A percentile compares a stretch with the other conserved stretches of the same genome.
These are phyloP conservation scores for Aspergillus sclerotioniger DNA, from an alignment of 495 filamentous ascomycete genomes.

Conservation along the genomic window DNA sequence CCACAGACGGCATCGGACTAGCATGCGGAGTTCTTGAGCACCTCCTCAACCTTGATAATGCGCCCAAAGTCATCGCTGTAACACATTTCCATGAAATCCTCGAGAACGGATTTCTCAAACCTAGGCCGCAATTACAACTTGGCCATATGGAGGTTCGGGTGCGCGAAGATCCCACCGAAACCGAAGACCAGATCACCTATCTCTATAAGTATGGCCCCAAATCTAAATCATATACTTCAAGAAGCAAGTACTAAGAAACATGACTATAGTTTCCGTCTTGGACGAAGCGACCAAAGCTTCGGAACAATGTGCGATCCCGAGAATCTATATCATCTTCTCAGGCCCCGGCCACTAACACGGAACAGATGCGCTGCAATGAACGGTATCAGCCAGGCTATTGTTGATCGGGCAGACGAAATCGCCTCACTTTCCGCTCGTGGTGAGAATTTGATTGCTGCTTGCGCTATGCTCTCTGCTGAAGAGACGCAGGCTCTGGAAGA, in stretches of 20 bases:
- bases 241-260: not conserved
- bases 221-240: not conserved
- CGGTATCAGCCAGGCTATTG: slow-evolving; percentile 68
- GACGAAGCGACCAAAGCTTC: slow-evolving; percentile 77
- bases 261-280: slow-evolving; percentile 50
- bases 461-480: slow-evolving; percentile 57
- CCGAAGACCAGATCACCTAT: slow-evolving; percentile 79
- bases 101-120: slow-evolving; percentile 63
- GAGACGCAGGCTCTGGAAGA: slow-evolving; percentile 61
- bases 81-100: slow-evolving; percentile 98
- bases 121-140: slow-evolving; percentile 60
- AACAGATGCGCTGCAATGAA: slow-evolving; percentile 76
- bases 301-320: slow-evolving; percentile 61
- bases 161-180: slow-evolving; percentile 55
- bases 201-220: slow-evolving; percentile 63
- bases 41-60: slow-evolving; percentile 58
- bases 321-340: not conserved
- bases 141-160: slow-evolving; percentile 87
- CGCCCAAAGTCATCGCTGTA: slow-evolving; percentile 80
- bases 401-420: slow-evolving; percentile 75
- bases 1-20: slow-evolving; percentile 77
- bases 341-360: not conserved
- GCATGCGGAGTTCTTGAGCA: slow-evolving; percentile 78
- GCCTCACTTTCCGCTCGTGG: slow-evolving; percentile 66
- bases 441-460: slow-evolving; percentile 72